Evolutionary conservation across 2,329 filamentous ascomycete species (phyloP).

Genomic region (Colletotrichum liaoningense): DNA sequence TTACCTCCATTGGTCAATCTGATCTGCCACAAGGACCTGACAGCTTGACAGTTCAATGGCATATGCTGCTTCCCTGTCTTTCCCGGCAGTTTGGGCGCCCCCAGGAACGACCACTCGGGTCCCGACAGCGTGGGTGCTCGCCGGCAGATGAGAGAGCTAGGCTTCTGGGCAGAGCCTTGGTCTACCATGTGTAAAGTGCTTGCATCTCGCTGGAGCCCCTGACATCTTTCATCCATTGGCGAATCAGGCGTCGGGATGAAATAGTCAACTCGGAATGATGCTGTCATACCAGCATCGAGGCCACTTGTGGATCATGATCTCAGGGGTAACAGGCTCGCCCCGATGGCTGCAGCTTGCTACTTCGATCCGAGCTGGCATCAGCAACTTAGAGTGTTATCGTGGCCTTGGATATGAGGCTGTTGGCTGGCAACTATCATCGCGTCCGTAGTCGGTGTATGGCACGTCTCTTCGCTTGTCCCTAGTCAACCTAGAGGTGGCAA

Average conservation of each 20-base stretch:
- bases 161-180: neutral
- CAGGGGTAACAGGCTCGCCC: too few relatives aligned
- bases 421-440: too few relatives aligned
- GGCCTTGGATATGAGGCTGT: too few relatives aligned
- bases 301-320: neutral
- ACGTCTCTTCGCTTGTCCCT: too few relatives aligned
- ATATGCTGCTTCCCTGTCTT: neutral
- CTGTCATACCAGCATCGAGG: neutral
- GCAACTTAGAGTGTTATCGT: too few relatives aligned
- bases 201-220: neutral
- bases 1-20: neutral
- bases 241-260: neutral
- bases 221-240: neutral
- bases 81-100: neutral
- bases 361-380: too few relatives aligned
- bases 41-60: neutral
- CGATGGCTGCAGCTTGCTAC: too few relatives aligned
- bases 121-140: neutral
- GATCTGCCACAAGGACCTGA: neutral
- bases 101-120: neutral
- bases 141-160: neutral
- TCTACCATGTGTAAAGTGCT: neutral
- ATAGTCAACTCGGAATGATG: neutral
- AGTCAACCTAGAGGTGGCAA: too few relatives aligned
- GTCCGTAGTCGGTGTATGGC: too few relatives aligned